Conservation (phyloP, 139 green algal species). For the Chlorella ohadii region DNA sequence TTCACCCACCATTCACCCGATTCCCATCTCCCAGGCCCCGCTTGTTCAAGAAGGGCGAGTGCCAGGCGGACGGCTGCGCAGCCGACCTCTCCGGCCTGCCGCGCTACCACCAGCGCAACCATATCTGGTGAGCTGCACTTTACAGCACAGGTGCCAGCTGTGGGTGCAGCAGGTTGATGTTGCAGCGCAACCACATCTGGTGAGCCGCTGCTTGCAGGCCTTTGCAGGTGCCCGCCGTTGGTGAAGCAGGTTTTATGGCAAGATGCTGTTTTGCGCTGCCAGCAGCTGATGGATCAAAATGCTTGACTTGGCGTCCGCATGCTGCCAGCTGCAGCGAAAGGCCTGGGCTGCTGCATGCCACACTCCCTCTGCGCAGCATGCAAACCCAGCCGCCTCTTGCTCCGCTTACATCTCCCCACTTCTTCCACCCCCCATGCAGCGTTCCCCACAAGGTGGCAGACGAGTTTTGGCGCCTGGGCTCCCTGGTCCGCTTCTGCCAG, state of each 20-base stretch:
- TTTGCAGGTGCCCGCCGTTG: too few species aligned
- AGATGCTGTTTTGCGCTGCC: too few species aligned
- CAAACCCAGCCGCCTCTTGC: too few species aligned
- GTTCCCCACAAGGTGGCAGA: conserved; percentile 28
- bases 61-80: conserved; percentile 74
- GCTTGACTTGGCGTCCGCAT: too few species aligned
- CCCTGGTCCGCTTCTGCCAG: conserved; percentile 87
- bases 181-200: too few species aligned
- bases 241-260: too few species aligned
- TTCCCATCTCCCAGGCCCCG: conserved; percentile 4
- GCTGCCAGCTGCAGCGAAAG: too few species aligned
- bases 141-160: neutral
- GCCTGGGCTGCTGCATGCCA: too few species aligned
- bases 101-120: conserved; percentile 48
- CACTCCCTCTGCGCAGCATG: too few species aligned
- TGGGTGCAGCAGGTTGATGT: too few species aligned
- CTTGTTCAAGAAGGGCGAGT: conserved; percentile 28
- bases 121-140: neutral
- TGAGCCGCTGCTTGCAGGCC: too few species aligned
- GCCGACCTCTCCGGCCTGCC: conserved; percentile 69
- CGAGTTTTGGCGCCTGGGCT: conserved; percentile 2
- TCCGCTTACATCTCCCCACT: neutral
- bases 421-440: neutral
- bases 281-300: too few species aligned
- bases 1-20: neutral